Base-by-base conservation (phyloP, 495 filamentous ascomycete species). In the Daldinia bambusicola region DNA sequence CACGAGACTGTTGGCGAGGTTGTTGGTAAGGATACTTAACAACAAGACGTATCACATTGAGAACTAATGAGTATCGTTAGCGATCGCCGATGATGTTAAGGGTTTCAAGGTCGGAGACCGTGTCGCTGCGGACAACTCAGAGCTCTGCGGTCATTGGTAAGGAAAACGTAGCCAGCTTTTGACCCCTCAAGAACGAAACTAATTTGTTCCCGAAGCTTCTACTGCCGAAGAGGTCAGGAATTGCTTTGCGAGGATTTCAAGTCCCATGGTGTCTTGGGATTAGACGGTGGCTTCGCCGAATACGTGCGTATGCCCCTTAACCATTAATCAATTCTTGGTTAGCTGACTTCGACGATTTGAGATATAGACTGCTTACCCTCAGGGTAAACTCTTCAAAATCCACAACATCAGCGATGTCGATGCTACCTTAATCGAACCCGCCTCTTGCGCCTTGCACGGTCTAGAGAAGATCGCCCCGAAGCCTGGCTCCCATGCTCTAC, bases 391-490 rank as follows among this genome's bases (percentile, higher is more conserved):
- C 14, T 91, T 91, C 82, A 87, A 88, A 79, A 87, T 92, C 79
- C 81, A 90, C 67, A 90, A 91, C 78, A 80, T 92, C 51, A 86
- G 84, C 53, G 88, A 91, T 67, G 82, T 91, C 53, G 89, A 92
- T 43, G 90, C 89, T n/a, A 92, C 89, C 18, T 83, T 92, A 26
- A 84, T 92, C 57, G 90, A 92, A 75, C 90, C 90, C 9, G 89
- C 89, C 10, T 90, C 90, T 5, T 92, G 89, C 70, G 89, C 90
- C 30, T 85, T 86, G 43, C 90, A 92, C 69, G 90, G 89, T 31
- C 80, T 92, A 30, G 90, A 92, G 75, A 91, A 89, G 82, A 92
- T 92, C 69, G 84, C 86, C 0, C 89, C 89, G 2, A 88, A 88
- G 78, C 84, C 90, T 74, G 89, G 88, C 50, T 91, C 89, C 2